These are phyloP conservation scores for Camillea tinctor DNA, from an alignment of 2,329 filamentous ascomycete genomes.

Conservation along the genomic window DNA sequence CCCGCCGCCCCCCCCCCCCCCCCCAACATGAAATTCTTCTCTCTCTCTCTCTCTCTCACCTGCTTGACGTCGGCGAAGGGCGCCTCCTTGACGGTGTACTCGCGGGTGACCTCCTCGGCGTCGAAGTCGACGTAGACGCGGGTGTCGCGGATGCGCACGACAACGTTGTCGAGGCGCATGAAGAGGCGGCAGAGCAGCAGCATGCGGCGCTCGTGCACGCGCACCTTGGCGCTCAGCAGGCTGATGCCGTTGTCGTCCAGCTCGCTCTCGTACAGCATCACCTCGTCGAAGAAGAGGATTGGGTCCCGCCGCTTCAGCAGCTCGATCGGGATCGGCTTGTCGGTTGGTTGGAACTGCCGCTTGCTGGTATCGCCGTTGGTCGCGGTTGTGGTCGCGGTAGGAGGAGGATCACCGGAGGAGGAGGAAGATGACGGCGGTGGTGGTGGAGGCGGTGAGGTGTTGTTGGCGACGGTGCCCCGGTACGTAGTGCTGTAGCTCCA, in stretches of 20 bases:
- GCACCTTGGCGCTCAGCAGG: constrained; percentile 82
- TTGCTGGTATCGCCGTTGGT: neutral
- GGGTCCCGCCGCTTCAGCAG: constrained; percentile 86
- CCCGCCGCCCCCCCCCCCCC: too few species aligned
- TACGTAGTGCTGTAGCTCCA: constrained; percentile 97
- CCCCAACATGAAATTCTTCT: too few species aligned
- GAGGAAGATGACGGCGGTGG: too few species aligned
- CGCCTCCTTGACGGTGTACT: constrained; percentile 88
- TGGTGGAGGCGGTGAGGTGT: too few species aligned
- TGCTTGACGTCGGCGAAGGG: constrained; percentile 72
- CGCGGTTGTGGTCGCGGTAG: neutral
- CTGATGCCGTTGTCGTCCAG: constrained; percentile 96
- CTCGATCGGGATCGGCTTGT: constrained; percentile 71
- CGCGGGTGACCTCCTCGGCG: constrained; percentile 74
- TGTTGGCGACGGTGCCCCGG: constrained; percentile 66
- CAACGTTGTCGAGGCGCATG: constrained; percentile 86
- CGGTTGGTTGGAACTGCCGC: constrained; percentile 26
- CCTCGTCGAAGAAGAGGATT: constrained; percentile 94
- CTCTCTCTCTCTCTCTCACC: too few species aligned
- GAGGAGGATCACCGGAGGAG: too few species aligned
- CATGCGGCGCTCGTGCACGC: constrained; percentile 88
- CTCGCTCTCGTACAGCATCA: constrained; percentile 95
- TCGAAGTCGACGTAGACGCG: constrained; percentile 89
- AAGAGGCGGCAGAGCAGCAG: constrained; percentile 84
- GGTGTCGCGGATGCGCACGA: constrained; percentile 86